Percentiles rank a stretch among this genome's conserved stretches.
Evolutionary conservation across 345 rosid genomes (phyloP).

Genomic region (Arabidopsis arenosa): DNA sequence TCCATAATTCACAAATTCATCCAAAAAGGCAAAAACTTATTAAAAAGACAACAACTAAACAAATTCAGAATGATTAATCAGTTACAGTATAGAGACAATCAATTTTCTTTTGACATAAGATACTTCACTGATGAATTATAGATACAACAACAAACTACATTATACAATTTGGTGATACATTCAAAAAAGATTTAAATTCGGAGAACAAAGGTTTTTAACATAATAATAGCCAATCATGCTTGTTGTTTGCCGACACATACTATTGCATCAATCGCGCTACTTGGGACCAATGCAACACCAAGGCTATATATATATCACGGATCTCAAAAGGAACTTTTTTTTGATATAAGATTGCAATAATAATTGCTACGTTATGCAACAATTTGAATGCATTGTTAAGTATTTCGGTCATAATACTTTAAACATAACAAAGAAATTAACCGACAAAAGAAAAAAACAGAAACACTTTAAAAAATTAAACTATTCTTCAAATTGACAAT

Average conservation of each 20-base stretch:
- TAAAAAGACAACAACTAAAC: background rate
- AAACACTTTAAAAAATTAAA: no score
- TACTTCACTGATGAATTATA: background rate
- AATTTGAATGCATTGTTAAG: background rate
- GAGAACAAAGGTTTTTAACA: constrained; percentile 25
- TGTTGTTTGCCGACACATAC: constrained; percentile 42
- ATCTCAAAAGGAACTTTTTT: constrained; percentile 11
- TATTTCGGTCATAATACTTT: no score
- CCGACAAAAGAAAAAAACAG: no score
- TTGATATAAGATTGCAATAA: constrained; percentile 9
- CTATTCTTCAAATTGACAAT: no score
- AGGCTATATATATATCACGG: constrained; percentile 13
- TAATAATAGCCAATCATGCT: constrained; percentile 34
- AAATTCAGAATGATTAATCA: constrained; percentile 12
- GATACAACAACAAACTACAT: background rate
- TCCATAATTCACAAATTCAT: constrained; percentile 8
- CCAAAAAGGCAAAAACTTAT: background rate
- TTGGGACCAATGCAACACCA: constrained; percentile 40
- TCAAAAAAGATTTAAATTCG: background rate
- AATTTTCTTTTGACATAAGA: background rate
- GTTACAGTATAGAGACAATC: background rate
- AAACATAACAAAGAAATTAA: no score
- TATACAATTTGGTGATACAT: constrained; percentile 12
- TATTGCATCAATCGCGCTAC: constrained; percentile 35
- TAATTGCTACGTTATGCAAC: constrained; percentile 8